Percentiles rank a stretch among this genome's conserved stretches.
These are phyloP conservation scores for Teratosphaeria gauchensis DNA, from an alignment of 2,329 filamentous ascomycete genomes.

Conservation along the genomic window DNA sequence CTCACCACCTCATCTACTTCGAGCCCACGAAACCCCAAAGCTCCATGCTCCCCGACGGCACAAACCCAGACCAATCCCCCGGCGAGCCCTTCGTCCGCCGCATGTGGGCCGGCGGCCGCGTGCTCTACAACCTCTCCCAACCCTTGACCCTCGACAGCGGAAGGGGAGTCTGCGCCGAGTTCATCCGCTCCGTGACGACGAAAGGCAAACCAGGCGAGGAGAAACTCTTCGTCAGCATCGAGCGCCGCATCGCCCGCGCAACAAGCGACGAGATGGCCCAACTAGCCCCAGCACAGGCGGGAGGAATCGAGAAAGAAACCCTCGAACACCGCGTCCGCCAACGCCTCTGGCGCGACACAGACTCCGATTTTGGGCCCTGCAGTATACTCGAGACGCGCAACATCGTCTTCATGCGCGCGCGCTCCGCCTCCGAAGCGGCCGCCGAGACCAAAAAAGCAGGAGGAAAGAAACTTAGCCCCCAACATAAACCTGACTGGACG, in stretches of 20 bases:
- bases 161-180: conserved; percentile 38
- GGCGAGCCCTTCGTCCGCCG: conserved; percentile 62
- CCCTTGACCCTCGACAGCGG: conserved; percentile 23
- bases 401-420: conserved; percentile 53
- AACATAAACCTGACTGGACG: conserved; percentile 43
- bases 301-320: conserved; percentile 20
- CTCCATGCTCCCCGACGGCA: conserved; percentile 68
- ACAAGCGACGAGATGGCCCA: conserved; percentile 20
- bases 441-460: conserved; percentile 20
- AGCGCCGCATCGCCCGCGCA: conserved; percentile 39
- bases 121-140: conserved; percentile 43
- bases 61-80: conserved; percentile 69
- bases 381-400: conserved; percentile 49
- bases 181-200: conserved; percentile 38
- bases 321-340: conserved; percentile 28
- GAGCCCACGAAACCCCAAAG: conserved; percentile 56
- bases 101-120: conserved; percentile 78
- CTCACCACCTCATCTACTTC: conserved; percentile 83
- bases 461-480: conserved; percentile 36
- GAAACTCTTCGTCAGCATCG: conserved; percentile 53
- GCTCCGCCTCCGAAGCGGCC: conserved; percentile 30
- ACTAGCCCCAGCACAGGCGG: conserved; percentile 29
- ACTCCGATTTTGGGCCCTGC: conserved; percentile 33
- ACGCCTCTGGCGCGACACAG: conserved; percentile 36
- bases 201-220: conserved; percentile 42